Base-by-base conservation (phyloP, 352 stramenopile genomes). In the Phytophthora pini region DNA sequence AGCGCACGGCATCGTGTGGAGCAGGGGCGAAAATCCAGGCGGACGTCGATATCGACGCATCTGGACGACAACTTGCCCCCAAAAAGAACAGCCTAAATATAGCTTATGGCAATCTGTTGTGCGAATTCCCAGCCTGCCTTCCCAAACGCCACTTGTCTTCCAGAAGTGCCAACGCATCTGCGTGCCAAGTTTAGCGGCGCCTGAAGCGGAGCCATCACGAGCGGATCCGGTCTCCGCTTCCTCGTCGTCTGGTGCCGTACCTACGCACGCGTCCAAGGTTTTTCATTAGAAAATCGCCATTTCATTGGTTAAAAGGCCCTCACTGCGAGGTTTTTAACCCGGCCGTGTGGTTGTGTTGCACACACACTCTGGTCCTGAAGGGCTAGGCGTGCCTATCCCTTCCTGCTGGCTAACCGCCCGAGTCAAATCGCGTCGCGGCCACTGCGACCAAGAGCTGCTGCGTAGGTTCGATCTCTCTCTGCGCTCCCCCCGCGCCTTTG, bases 21-120 rank as follows among this genome's bases (percentile, higher is more conserved):
- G 61, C 54, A 70, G 55, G 56, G 55, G 29, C 61, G 61, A 65
- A 47, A 70, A 70, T 70, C 61, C 61, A 70, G 54, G 26, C 36
- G 24, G 6, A 13, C 2, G 12, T 24, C 41, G 20, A 24, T 15
- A 22, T 24, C 47, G 7, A n/a, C 22, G 43, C 43, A 24, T 38
- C 4, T 56, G 24, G 31, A 4, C 9, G 20, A 26, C 43, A 39
- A 40, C 5, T 38, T 27, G n/a, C 10, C 12, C 13, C 36, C 36
- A 17, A 43, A 17, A 32, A 36, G 11, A 36, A 13, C 31, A 36
- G 31, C 9, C 4, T 9, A 36, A 36, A 13, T 13, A 36, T 36
- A 36, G 31, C 13, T 36, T 13, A 8, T 36, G 31, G 26, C 40
- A 41, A 22, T 11, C 52, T 49, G 52, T 60, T 20, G 43, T 61